These are phyloP conservation scores for Neurospora crassa DNA, from an alignment of 2,329 filamentous ascomycete genomes.

Conservation along the genomic window DNA sequence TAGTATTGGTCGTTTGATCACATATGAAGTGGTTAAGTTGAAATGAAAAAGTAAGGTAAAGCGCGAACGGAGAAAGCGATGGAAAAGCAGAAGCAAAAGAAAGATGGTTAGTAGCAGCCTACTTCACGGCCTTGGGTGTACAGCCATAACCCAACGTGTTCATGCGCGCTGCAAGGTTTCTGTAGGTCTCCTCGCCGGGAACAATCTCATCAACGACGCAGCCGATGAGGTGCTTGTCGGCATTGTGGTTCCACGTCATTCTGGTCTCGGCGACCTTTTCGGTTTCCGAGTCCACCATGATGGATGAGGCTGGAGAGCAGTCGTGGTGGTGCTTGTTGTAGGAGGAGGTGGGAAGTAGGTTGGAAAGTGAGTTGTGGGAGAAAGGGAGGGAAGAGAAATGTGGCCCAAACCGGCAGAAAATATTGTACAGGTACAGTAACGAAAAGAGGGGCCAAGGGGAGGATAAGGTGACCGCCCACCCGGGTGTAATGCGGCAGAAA, in stretches of 20 bases:
- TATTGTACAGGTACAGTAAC: background rate
- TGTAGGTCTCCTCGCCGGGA: constrained; percentile 18
- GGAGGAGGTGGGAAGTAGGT: background rate
- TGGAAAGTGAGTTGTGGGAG: background rate
- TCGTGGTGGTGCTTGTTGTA: background rate
- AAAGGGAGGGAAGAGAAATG: background rate
- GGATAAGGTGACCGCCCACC: background rate
- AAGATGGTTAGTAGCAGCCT: constrained; percentile 7
- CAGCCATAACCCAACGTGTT: constrained; percentile 18
- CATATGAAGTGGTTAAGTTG: background rate
- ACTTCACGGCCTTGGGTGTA: constrained; percentile 22
- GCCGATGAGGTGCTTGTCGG: constrained; percentile 22
- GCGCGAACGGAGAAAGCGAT: constrained; percentile 1
- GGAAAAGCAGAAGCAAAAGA: background rate
- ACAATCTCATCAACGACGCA: constrained; percentile 15
- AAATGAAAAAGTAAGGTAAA: constrained; percentile 1
- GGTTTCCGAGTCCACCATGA: constrained; percentile 3
- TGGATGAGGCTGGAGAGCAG: background rate
- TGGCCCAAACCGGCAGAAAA: background rate
- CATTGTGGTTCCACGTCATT: constrained; percentile 20
- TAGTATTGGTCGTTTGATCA: background rate
- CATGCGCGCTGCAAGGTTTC: constrained; percentile 16
- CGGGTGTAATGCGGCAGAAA: background rate
- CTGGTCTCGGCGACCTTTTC: background rate
- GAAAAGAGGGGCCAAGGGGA: background rate